Conservation (phyloP, 306 rosid species). For the Leucaena leucocephala region DNA sequence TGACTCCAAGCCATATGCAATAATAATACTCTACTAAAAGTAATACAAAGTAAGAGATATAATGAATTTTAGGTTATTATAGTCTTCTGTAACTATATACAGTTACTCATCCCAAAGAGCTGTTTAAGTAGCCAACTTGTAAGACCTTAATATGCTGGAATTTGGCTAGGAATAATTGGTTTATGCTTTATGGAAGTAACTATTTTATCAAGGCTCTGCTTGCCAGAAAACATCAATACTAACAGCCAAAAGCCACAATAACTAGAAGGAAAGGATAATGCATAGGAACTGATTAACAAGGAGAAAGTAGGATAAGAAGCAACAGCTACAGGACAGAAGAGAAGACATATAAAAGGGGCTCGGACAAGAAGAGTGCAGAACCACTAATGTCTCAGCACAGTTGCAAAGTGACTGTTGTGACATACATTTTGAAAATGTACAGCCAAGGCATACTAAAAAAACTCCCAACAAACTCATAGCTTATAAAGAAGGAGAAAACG, state of each 20-base stretch:
- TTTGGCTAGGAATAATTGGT: background rate
- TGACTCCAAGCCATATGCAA: background rate
- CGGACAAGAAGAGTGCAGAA: background rate
- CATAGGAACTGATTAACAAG: background rate
- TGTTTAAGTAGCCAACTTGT: background rate
- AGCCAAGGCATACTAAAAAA: background rate
- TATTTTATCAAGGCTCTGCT: background rate
- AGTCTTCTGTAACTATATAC: background rate
- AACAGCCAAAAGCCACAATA: constrained; percentile 7
- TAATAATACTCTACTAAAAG: background rate
- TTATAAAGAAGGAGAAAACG: background rate
- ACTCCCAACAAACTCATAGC: background rate
- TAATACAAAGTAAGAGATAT: background rate
- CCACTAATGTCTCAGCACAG: background rate
- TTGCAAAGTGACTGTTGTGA: background rate
- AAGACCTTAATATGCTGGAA: background rate
- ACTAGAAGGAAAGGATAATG: background rate
- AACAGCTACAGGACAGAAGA: background rate
- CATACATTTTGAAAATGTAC: background rate
- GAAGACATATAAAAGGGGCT: background rate
- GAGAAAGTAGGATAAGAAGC: too few species aligned
- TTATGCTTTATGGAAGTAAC: background rate
- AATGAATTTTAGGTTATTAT: background rate
- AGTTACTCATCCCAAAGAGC: background rate
- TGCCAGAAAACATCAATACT: background rate